These are phyloP conservation scores for Taphrina communis DNA, from an alignment of 1,139 yeast species.

Conservation along the genomic window DNA sequence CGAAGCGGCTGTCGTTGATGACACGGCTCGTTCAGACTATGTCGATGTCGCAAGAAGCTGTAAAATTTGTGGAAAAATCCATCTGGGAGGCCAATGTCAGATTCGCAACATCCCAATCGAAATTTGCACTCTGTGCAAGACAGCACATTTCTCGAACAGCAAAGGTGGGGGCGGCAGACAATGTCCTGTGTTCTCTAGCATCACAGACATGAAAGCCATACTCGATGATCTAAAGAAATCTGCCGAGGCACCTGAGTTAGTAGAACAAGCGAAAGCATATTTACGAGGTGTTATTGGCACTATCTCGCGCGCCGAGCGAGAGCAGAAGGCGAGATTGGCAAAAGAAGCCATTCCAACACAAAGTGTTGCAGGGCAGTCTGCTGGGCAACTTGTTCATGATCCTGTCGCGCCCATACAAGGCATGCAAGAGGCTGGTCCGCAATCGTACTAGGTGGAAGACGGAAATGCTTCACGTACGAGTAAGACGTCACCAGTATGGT, in stretches of 20 bases:
- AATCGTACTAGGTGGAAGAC: background rate
- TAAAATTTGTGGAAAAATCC: slow-evolving; percentile 20
- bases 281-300: slow-evolving; percentile 25
- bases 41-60: slow-evolving; percentile 13
- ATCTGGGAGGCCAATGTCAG: slow-evolving; percentile 37
- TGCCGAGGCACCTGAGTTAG: slow-evolving; percentile 27
- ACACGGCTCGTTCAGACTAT: background rate
- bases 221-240: slow-evolving; percentile 31
- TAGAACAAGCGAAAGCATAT: slow-evolving; percentile 34
- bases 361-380: too few relatives aligned
- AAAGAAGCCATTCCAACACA: slow-evolving; percentile 1
- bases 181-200: slow-evolving; percentile 25
- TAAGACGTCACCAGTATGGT: background rate
- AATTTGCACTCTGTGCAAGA: slow-evolving; percentile 30
- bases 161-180: slow-evolving; percentile 8
- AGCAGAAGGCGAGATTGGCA: background rate
- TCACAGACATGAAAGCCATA: slow-evolving; percentile 19
- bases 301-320: slow-evolving; percentile 18
- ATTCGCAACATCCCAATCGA: slow-evolving; percentile 35
- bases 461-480: background rate
- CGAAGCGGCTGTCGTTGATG: background rate
- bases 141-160: slow-evolving; percentile 22
- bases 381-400: background rate
- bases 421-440: background rate
- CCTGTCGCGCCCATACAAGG: background rate